A percentile compares a stretch with the other conserved stretches of the same genome.
Evolutionary conservation across 108 stramenopile species (phyloP).

Genomic region (Cylindrotheca fusiformis): DNA sequence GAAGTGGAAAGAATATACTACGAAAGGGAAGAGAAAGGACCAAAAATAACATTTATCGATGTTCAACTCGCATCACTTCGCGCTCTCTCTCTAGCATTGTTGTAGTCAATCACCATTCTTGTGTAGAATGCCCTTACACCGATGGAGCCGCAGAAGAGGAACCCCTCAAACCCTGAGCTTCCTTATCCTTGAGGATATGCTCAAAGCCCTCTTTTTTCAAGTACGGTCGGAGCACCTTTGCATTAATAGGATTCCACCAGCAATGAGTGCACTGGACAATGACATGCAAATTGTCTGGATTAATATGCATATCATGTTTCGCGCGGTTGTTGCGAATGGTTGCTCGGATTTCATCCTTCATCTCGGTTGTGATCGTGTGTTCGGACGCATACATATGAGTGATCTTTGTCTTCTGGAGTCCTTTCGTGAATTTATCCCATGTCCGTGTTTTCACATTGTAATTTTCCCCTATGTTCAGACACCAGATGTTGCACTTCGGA

Average conservation of each 20-base stretch:
- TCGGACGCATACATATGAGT: slow-evolving; percentile 95
- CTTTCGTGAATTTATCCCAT: slow-evolving; percentile 84
- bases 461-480: slow-evolving; percentile 91
- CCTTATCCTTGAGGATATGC: slow-evolving; percentile 70
- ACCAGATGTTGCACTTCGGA: slow-evolving; percentile 86
- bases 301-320: slow-evolving; percentile 86
- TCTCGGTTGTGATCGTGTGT: slow-evolving; percentile 81
- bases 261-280: slow-evolving; percentile 90
- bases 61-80: too few species aligned
- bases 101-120: not conserved
- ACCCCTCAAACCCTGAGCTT: slow-evolving; percentile 60
- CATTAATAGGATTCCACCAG: slow-evolving; percentile 97
- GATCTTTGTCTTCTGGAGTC: slow-evolving; percentile 78
- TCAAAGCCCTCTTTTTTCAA: slow-evolving; percentile 73
- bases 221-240: slow-evolving; percentile 78
- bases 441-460: slow-evolving; percentile 79
- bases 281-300: slow-evolving; percentile 85
- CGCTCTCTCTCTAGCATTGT: too few species aligned
- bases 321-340: slow-evolving; percentile 84
- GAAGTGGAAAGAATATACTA: too few species aligned
- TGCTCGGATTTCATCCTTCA: slow-evolving; percentile 79
- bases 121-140: slow-evolving; percentile 8
- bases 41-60: too few species aligned
- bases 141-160: slow-evolving; percentile 38
- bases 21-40: too few species aligned